phyloP scores from a whole-genome alignment of 169 alveolate genomes.

The Eimeria necatrix region DNA sequence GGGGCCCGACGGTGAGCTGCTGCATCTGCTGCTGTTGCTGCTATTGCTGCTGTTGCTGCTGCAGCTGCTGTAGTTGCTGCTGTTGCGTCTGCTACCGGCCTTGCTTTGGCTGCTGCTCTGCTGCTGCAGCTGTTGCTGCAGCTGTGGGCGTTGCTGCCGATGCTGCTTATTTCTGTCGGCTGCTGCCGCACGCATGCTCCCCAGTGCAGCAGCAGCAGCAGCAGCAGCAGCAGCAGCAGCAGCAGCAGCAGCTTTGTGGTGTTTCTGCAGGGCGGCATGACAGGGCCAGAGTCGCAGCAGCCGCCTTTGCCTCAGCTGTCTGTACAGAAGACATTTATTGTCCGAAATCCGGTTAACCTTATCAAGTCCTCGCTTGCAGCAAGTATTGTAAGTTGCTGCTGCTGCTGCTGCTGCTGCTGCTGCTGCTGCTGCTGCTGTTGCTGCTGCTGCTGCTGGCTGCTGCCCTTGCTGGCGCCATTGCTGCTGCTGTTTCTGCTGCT shows the following conservation, averaged over 20 bases:
- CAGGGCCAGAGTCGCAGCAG: not conserved
- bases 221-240: conserved; percentile 7
- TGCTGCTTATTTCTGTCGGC: not conserved
- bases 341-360: conserved; percentile 78
- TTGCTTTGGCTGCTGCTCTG: too few species aligned
- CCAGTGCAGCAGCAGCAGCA: not conserved
- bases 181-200: too few species aligned
- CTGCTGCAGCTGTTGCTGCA: not conserved
- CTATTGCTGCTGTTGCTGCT: conserved; percentile 4
- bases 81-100: not conserved
- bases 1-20: conserved; percentile 20
- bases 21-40: conserved; percentile 13
- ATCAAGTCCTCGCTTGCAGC: conserved; percentile 43
- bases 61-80: too few species aligned
- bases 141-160: not conserved
- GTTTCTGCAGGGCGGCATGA: too few species aligned
- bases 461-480: not conserved
- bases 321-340: conserved; percentile 79
- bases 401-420: conserved; percentile 39
- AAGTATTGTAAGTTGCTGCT: not conserved
- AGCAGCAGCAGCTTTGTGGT: not conserved
- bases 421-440: not conserved
- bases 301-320: conserved; percentile 43
- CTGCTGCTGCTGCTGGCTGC: not conserved
- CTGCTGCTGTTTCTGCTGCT: not conserved